These are phyloP conservation scores for Mycena sanguinolenta DNA, from an alignment of 768 basidiomycete genomes.

Conservation along the genomic window DNA sequence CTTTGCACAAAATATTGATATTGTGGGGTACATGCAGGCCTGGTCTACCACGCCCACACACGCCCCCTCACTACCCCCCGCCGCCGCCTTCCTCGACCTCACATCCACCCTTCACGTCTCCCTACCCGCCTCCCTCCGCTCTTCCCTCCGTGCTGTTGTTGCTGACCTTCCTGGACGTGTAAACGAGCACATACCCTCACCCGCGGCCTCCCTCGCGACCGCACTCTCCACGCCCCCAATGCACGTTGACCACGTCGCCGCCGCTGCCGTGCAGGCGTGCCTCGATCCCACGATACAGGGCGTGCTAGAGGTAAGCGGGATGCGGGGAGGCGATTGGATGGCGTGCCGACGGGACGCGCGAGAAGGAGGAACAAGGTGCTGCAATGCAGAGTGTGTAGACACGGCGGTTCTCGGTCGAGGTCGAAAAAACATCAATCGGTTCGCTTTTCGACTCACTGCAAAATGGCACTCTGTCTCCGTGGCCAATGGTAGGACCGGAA, in stretches of 20 bases:
- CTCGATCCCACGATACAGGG: slow-evolving; percentile 66
- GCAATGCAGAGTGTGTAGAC: background rate
- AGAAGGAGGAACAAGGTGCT: background rate
- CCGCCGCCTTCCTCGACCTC: slow-evolving; percentile 86
- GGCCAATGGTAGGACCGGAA: too few species aligned
- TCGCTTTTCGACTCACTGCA: too few species aligned
- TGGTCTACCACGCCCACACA: slow-evolving; percentile 96
- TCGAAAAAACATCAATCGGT: too few species aligned
- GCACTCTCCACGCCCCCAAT: slow-evolving; percentile 89
- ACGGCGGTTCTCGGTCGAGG: too few species aligned
- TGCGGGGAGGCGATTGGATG: slow-evolving; percentile 86
- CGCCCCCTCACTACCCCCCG: slow-evolving; percentile 90
- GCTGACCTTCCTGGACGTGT: too few species aligned
- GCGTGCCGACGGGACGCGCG: slow-evolving; percentile 39
- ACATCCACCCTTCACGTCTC: slow-evolving; percentile 77
- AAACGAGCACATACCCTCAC: slow-evolving; percentile 4
- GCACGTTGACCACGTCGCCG: slow-evolving; percentile 95
- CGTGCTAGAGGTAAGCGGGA: slow-evolving; percentile 76
- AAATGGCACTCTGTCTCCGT: too few species aligned
- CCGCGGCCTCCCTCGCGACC: slow-evolving; percentile 79
- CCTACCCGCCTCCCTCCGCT: slow-evolving; percentile 22
- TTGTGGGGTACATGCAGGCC: slow-evolving; percentile 62
- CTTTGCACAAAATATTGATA: slow-evolving; percentile 23
- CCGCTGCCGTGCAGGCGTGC: slow-evolving; percentile 78
- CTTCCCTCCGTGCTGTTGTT: slow-evolving; percentile 21